Conservation (phyloP, 2,329 filamentous ascomycete species). For the Trichoderma brevicompactum region DNA sequence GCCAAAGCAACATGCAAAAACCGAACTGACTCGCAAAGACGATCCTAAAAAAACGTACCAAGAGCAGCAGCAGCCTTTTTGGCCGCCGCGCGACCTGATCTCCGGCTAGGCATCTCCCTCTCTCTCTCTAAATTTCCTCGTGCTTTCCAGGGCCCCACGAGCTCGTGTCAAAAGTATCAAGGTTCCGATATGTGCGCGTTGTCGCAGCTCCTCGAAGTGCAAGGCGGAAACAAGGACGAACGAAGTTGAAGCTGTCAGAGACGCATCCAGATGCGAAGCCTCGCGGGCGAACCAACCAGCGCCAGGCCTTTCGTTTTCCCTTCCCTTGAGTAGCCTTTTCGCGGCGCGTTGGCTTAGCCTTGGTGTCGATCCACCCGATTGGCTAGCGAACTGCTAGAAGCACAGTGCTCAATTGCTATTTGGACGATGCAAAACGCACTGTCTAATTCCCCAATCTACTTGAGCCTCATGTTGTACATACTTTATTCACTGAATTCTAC, state of each 20-base stretch:
- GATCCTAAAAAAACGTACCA: constrained; percentile 46
- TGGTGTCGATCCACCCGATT: constrained; percentile 1
- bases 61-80: constrained; percentile 58
- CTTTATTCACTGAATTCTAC: too few species aligned
- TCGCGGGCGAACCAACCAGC: constrained; percentile 17
- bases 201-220: background rate
- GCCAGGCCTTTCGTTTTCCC: constrained; percentile 7
- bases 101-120: constrained; percentile 46
- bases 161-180: background rate
- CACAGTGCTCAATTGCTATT: background rate
- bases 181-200: background rate
- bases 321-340: constrained; percentile 22
- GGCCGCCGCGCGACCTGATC: constrained; percentile 58
- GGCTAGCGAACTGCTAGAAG: background rate
- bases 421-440: too few species aligned
- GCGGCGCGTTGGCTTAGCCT: constrained; percentile 22
- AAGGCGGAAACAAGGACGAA: background rate
- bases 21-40: background rate
- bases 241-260: constrained; percentile 20
- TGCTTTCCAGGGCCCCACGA: background rate
- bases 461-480: too few species aligned
- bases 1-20: background rate
- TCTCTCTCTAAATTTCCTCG: background rate
- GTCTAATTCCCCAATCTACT: too few species aligned
- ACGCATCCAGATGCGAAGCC: constrained; percentile 13